phyloP scores from a whole-genome alignment of 257 asterid species.

The Parsonsia alboflavescens region DNA sequence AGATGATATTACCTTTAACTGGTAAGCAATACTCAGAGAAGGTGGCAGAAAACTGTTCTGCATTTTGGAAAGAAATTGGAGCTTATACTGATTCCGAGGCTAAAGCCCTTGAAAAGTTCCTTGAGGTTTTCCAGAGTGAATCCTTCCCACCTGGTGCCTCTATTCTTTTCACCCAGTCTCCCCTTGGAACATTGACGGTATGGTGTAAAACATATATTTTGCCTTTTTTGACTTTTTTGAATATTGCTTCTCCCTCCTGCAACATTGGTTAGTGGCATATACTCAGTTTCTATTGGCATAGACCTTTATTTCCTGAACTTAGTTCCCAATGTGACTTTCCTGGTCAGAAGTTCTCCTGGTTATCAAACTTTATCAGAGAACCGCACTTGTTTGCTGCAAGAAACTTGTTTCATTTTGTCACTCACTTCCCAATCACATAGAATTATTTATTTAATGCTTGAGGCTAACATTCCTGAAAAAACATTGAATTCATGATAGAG shows the following conservation, averaged over 20 bases:
- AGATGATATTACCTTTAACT: conserved; percentile 70
- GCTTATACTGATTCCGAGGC: conserved; percentile 53
- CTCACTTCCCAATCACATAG: no score
- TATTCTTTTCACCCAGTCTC: conserved; percentile 77
- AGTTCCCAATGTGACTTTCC: background rate
- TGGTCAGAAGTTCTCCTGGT: background rate
- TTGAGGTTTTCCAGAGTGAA: conserved; percentile 43
- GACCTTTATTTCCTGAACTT: background rate
- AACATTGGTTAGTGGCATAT: background rate
- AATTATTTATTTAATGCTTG: no score
- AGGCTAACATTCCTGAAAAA: background rate
- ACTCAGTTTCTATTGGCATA: background rate
- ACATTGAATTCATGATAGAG: background rate
- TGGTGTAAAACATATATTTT: background rate
- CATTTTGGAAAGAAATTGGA: conserved; percentile 63
- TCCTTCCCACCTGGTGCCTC: conserved; percentile 74
- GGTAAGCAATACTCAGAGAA: conserved; percentile 87
- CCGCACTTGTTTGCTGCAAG: background rate
- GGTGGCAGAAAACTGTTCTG: conserved; percentile 75
- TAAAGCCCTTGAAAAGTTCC: conserved; percentile 56
- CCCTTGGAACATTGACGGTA: conserved; percentile 65
- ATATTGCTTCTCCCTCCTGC: background rate
- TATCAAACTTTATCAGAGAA: background rate
- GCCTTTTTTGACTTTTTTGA: background rate
- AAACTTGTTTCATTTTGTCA: no score